phyloP scores from a whole-genome alignment of 2,329 filamentous ascomycete genomes.

The Tolypocladium guangdongense region DNA sequence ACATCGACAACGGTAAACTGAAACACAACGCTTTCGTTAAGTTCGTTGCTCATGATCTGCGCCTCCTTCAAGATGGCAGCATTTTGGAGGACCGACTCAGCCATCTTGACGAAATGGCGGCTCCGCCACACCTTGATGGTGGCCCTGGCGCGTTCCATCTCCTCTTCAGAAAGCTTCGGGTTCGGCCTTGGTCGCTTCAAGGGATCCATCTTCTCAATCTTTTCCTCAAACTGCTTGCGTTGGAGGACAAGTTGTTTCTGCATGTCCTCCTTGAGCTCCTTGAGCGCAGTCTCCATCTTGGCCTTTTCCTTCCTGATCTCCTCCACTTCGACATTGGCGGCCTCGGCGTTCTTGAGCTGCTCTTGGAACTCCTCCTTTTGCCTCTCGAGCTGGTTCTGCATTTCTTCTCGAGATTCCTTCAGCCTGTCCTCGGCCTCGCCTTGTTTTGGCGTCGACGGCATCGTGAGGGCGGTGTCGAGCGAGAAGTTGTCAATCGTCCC shows the following conservation, averaged over 20 bases:
- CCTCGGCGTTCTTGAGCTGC: conserved; percentile 65
- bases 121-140: conserved; percentile 67
- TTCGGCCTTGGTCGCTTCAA: conserved; percentile 49
- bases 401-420: conserved; percentile 64
- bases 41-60: conserved; percentile 93
- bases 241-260: conserved; percentile 75
- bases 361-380: conserved; percentile 76
- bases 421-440: conserved; percentile 66
- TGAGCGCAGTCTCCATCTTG: conserved; percentile 73
- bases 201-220: conserved; percentile 65
- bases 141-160: conserved; percentile 58
- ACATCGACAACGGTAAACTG: conserved; percentile 88
- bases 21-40: conserved; percentile 86
- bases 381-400: conserved; percentile 72
- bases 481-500: conserved; percentile 95
- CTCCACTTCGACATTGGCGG: conserved; percentile 66
- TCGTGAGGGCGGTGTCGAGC: conserved; percentile 83
- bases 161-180: conserved; percentile 57
- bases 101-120: conserved; percentile 86
- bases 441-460: conserved; percentile 82
- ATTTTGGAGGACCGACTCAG: conserved; percentile 80
- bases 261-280: conserved; percentile 76
- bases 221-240: conserved; percentile 72
- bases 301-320: conserved; percentile 74
- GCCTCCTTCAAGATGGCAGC: conserved; percentile 86